These are phyloP conservation scores for Thalassiosira exigua DNA, from an alignment of 352 stramenopile genomes.

Conservation along the genomic window DNA sequence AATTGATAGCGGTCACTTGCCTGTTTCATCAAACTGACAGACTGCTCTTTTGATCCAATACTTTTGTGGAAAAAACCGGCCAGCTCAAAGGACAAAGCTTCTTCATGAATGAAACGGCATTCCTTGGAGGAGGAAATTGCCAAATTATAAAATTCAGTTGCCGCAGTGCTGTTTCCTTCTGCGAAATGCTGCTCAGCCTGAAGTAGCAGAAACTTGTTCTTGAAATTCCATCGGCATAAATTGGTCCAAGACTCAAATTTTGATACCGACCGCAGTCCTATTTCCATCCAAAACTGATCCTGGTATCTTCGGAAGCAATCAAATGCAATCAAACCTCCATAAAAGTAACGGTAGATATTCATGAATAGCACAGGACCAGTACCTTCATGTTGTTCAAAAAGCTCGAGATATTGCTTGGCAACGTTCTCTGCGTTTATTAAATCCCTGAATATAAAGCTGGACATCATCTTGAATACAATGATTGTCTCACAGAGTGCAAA, in stretches of 20 bases:
- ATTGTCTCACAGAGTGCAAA: slow-evolving; percentile 14
- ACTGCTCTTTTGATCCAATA: background rate
- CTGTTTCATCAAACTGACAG: background rate
- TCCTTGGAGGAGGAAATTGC: slow-evolving; percentile 20
- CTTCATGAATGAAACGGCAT: slow-evolving; percentile 3
- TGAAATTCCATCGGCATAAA: slow-evolving; percentile 4
- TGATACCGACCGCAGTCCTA: background rate
- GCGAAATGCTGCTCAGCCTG: slow-evolving; percentile 21
- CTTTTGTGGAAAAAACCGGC: background rate
- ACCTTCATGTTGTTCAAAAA: slow-evolving; percentile 25
- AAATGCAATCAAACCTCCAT: slow-evolving; percentile 1
- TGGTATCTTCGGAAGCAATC: background rate
- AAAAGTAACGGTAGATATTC: slow-evolving; percentile 33
- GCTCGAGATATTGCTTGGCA: slow-evolving; percentile 18
- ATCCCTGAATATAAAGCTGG: slow-evolving; percentile 37
- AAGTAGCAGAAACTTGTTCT: slow-evolving; percentile 6
- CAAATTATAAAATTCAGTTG: slow-evolving; percentile 11
- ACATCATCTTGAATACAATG: slow-evolving; percentile 26
- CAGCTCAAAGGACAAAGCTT: background rate
- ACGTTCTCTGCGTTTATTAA: slow-evolving; percentile 15
- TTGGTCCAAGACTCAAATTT: slow-evolving; percentile 5
- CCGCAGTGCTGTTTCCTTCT: background rate
- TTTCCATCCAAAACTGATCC: slow-evolving; percentile 15
- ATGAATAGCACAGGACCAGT: slow-evolving; percentile 8
- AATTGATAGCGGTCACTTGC: background rate